These are phyloP conservation scores for Schwanniomyces sp. DNA, from an alignment of 805 yeast genomes.

Conservation along the genomic window DNA sequence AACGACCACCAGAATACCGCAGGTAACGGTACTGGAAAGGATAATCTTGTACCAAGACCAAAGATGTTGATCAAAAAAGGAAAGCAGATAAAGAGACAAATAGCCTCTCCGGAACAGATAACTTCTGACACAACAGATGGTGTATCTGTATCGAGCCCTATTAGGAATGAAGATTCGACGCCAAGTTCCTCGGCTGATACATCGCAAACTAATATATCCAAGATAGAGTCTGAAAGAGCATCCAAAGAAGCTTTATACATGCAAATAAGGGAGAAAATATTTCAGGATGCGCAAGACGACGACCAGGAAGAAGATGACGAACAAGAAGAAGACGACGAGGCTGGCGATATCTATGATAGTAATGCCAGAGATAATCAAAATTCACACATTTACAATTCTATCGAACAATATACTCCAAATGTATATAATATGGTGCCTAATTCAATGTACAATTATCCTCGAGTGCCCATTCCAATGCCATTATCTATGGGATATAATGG, in stretches of 20 bases:
- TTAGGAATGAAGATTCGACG: background rate
- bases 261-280: constrained; percentile 37
- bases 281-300: constrained; percentile 8
- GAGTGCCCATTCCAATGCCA: constrained; percentile 2
- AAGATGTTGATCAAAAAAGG: constrained; percentile 15
- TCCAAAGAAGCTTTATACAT: constrained; percentile 36
- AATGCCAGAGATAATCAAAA: background rate
- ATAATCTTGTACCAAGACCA: constrained; percentile 8
- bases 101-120: background rate
- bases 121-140: background rate
- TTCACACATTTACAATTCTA: background rate
- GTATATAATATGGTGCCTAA: background rate
- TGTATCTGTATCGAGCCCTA: background rate
- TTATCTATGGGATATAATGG: constrained; percentile 2
- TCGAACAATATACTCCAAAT: constrained; percentile 1
- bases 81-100: constrained; percentile 8
- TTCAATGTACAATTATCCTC: background rate
- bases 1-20: background rate
- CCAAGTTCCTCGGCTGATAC: constrained; percentile 1
- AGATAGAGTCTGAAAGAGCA: constrained; percentile 28
- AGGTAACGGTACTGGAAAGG: background rate
- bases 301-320: constrained; percentile 8
- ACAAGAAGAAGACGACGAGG: constrained; percentile 5
- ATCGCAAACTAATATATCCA: constrained; percentile 11
- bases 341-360: constrained; percentile 1